Evolutionary conservation across 805 yeast species (phyloP).

Genomic region (Pichia manshurica): DNA sequence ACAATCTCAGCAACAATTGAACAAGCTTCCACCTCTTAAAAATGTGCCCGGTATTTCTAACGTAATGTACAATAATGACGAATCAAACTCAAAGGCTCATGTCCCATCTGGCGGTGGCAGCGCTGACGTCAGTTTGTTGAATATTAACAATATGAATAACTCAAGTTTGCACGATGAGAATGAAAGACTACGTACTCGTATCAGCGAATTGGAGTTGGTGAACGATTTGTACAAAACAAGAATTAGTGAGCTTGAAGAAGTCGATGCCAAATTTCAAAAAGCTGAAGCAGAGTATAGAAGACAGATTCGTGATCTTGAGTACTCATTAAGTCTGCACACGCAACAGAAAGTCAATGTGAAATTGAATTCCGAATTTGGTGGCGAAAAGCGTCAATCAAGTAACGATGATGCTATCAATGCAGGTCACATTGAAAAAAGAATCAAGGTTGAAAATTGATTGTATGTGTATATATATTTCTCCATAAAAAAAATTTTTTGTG

Average conservation of each 20-base stretch:
- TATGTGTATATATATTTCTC: neutral
- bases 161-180: conserved; percentile 6
- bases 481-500: neutral
- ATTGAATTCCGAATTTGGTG: neutral
- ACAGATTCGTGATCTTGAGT: conserved; percentile 3
- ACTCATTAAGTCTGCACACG: neutral
- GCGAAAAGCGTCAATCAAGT: conserved; percentile 1
- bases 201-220: conserved; percentile 83
- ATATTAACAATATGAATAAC: conserved; percentile 1
- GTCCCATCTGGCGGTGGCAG: neutral
- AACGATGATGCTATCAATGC: neutral
- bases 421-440: conserved; percentile 3
- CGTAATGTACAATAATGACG: conserved; percentile 6
- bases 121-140: neutral
- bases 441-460: conserved; percentile 7
- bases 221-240: conserved; percentile 82
- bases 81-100: neutral
- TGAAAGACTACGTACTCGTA: conserved; percentile 58
- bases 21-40: conserved; percentile 12
- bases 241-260: conserved; percentile 74
- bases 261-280: conserved; percentile 50
- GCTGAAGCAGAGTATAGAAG: neutral
- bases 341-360: neutral
- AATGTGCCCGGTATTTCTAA: conserved; percentile 12
- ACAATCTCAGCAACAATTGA: conserved; percentile 9